Conservation (phyloP, 2,329 filamentous ascomycete genomes). For the Penicillium nordicum region DNA sequence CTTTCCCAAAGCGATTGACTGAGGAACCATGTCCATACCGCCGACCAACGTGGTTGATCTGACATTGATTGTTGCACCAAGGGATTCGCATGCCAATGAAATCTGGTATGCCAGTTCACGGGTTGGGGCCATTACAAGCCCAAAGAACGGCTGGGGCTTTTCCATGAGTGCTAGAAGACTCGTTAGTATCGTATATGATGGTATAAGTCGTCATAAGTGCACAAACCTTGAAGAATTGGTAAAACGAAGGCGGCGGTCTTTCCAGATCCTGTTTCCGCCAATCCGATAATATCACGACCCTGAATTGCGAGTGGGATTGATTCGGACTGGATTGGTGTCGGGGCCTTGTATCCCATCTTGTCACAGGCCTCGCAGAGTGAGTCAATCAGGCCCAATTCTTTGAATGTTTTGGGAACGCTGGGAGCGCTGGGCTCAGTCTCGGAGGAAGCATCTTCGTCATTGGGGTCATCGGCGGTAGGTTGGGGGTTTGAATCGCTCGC, state of each 20-base stretch:
- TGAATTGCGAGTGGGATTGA: conserved; percentile 77
- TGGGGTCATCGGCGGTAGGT: conserved; percentile 7
- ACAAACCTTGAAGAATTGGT: conserved; percentile 63
- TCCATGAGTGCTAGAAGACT: conserved; percentile 65
- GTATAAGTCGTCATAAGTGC: neutral
- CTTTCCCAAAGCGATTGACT: conserved; percentile 88
- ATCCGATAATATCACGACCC: conserved; percentile 82
- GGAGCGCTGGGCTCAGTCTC: conserved; percentile 2
- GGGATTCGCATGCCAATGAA: conserved; percentile 77
- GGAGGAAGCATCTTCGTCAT: conserved; percentile 5
- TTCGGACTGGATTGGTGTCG: conserved; percentile 85
- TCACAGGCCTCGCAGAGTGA: conserved; percentile 85
- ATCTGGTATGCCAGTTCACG: conserved; percentile 93
- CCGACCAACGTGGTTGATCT: conserved; percentile 83
- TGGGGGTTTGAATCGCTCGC: neutral
- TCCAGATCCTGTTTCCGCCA: conserved; percentile 92
- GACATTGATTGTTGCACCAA: conserved; percentile 84
- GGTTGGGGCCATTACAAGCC: conserved; percentile 87
- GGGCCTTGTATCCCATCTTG: conserved; percentile 73
- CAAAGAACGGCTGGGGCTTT: conserved; percentile 79
- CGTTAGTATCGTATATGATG: neutral
- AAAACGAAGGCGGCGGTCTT: conserved; percentile 95
- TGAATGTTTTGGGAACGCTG: conserved; percentile 45
- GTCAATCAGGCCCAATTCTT: conserved; percentile 70
- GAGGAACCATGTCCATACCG: conserved; percentile 92